Evolutionary conservation across 345 rosid species (phyloP).

Genomic region (Psidium guajava): DNA sequence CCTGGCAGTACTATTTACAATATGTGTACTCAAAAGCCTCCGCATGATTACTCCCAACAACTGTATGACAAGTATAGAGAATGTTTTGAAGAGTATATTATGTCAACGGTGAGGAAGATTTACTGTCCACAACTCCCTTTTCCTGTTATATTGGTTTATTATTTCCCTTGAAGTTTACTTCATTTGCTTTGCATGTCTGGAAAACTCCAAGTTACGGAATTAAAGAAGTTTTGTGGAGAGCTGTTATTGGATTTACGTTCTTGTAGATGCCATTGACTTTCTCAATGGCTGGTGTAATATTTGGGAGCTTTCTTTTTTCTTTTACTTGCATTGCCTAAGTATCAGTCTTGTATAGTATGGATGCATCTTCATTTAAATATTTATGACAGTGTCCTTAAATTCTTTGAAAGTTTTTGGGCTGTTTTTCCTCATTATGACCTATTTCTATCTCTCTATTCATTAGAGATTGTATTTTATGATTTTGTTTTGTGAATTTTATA

Average conservation of each 20-base stretch:
- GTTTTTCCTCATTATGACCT: background rate
- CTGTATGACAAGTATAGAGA: slow-evolving; percentile 57
- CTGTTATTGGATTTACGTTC: background rate
- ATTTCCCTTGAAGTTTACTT: background rate
- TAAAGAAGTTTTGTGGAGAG: background rate
- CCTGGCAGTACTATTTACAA: slow-evolving; percentile 48
- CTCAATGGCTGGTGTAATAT: background rate
- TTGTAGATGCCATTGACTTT: background rate
- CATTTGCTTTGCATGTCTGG: background rate
- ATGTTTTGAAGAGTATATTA: slow-evolving; percentile 48
- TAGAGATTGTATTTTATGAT: background rate
- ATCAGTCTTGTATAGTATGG: background rate
- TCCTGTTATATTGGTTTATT: background rate
- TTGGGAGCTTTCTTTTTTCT: background rate
- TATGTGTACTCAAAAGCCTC: slow-evolving; percentile 71
- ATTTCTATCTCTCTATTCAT: background rate
- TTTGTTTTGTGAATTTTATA: background rate
- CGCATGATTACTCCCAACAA: slow-evolving; percentile 62
- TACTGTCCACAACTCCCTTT: background rate
- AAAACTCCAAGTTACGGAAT: background rate
- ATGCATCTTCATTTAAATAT: background rate
- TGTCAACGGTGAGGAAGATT: slow-evolving; percentile 20
- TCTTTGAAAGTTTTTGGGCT: background rate
- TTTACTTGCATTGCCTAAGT: background rate
- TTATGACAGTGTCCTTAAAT: background rate